Evolutionary conservation across 352 stramenopile genomes (phyloP), one percentile per base, ranked within the genome.

Genomic region (Pythium coloratum): DNA sequence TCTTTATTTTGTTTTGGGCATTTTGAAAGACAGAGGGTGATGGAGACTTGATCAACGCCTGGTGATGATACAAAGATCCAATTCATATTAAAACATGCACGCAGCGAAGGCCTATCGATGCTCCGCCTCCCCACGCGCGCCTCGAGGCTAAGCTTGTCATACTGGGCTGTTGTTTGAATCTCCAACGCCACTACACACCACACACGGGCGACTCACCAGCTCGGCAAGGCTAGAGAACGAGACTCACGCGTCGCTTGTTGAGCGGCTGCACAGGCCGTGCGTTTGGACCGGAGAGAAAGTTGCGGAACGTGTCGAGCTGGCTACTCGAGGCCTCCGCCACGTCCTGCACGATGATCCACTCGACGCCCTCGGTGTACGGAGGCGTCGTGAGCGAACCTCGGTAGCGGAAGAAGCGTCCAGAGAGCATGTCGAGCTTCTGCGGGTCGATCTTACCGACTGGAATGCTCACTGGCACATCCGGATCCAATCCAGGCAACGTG

Each of bases 291-390:
- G 76, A 71, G 6, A 92, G 69, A n/a, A 74, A 72, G 34, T 76
- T 72, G 12, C 70, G 71, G 70, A 84, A 91, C 10, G 68, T 59
- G 9, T 80, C 70, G 42, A 92, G 72, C 70, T 92, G 84, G 51
- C 81, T 75, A 4, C 57, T 44, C 0, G 82, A 91, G 2, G 75
- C 76, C 62, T 88, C 76, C 10, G 75, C 69, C 26, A 82, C 76
- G 44, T 89, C 76, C 38, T 72, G 66, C 49, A 83, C 71, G 16
- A 92, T 76, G 69, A 88, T 73, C 84, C 84, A 92, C 68, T 88
- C 72, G 55, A 92, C 84, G 10, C 82, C 82, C 64, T 92, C 84
- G 30, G 78, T 78, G 76, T 87, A 92, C 28, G 84, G 84, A 18
- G 84, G 80, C 24, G 84, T 92, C 20, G 84, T 92, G 32, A 92